Percentiles rank a stretch among this genome's conserved stretches.
Conservation (phyloP, 441 rosid genomes). For the Adansonia madagascariensis region DNA sequence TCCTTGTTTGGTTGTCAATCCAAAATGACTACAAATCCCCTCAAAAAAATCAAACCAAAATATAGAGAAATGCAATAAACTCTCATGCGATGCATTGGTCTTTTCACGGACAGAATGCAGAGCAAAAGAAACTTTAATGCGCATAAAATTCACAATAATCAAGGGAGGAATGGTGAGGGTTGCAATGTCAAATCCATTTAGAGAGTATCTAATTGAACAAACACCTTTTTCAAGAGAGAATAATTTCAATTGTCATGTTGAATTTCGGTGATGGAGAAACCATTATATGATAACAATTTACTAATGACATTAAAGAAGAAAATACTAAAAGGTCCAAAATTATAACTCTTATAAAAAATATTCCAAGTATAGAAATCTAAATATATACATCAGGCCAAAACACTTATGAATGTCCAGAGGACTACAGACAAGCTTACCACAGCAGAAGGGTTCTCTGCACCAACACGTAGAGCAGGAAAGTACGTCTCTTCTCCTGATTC, state of each 20-base stretch:
- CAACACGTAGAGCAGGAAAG: constrained; percentile 80
- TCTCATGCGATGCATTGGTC: background rate
- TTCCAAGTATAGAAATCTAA: constrained; percentile 5
- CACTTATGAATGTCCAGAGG: constrained; percentile 15
- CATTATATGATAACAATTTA: background rate
- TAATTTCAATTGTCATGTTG: background rate
- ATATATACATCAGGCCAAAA: constrained; percentile 13
- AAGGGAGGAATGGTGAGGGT: constrained; percentile 18
- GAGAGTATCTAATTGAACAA: constrained; percentile 8
- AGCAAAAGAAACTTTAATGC: background rate
- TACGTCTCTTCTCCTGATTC: constrained; percentile 88
- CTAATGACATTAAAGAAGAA: background rate
- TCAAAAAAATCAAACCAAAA: constrained; percentile 24
- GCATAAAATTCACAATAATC: constrained; percentile 10
- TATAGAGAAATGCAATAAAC: constrained; percentile 8
- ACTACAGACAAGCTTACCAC: constrained; percentile 60
- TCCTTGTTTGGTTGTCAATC: constrained; percentile 74
- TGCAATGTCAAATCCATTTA: background rate
- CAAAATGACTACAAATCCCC: constrained; percentile 75
- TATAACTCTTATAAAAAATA: background rate
- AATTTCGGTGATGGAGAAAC: background rate
- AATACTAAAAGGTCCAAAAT: background rate
- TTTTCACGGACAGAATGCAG: background rate
- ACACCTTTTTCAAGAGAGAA: background rate
- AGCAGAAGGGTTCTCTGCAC: constrained; percentile 63